Conservation (phyloP, 2,329 filamentous ascomycete genomes). For the Botrytis pseudocinerea region DNA sequence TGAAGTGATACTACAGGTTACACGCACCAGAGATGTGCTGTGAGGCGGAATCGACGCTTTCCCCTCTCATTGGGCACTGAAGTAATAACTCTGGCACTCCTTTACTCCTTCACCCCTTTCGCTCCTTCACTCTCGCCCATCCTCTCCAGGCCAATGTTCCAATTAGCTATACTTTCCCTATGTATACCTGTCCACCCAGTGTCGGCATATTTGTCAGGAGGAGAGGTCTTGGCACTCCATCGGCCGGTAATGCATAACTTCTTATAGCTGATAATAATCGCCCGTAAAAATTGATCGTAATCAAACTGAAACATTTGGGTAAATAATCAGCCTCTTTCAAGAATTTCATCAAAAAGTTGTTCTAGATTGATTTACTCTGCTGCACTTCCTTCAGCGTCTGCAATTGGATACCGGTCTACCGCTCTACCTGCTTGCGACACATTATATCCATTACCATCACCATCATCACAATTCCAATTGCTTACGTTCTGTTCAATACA, state of each 20-base stretch:
- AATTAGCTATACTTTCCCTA: neutral
- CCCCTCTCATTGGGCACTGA: neutral
- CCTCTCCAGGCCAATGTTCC: neutral
- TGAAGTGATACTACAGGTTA: neutral
- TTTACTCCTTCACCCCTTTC: neutral
- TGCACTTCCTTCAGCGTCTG: neutral
- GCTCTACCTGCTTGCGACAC: neutral
- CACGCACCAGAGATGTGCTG: neutral
- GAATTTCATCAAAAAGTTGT: neutral
- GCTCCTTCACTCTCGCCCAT: neutral
- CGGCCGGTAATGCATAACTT: neutral
- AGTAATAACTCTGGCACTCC: neutral
- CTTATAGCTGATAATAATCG: too few relatives aligned
- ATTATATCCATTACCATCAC: neutral
- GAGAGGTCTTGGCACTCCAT: neutral
- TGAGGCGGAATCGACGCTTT: neutral
- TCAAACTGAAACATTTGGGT: slow-evolving; percentile 12
- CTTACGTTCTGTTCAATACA: neutral
- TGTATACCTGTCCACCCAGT: neutral
- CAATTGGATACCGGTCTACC: neutral
- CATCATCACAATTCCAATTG: neutral
- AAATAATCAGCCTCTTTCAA: neutral
- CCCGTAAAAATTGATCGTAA: neutral
- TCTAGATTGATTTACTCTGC: neutral
- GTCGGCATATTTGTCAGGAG: neutral